Base-by-base conservation (phyloP, 1,284 basidiomycete species). In the Naganishia albida region DNA sequence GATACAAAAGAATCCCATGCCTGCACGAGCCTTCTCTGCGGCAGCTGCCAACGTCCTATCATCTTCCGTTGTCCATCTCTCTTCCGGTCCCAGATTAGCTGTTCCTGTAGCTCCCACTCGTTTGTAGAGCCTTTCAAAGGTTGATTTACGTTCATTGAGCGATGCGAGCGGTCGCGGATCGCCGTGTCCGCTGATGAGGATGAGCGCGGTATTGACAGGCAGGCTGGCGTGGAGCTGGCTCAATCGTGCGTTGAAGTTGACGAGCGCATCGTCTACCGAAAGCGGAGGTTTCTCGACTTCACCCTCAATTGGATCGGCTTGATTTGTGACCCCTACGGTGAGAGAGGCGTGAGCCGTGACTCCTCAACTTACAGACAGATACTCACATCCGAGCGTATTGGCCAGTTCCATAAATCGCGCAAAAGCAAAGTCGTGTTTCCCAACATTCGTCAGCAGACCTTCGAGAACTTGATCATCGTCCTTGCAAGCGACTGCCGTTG, bases 121-220 rank as follows among this genome's bases (percentile, higher is more conserved):
- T 72, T 85, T 84, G 70, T 89, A 81, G 34, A 86, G 84, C 39
- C 78, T 81, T 72, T 95, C 92, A 72, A 91, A 94, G 20, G 84
- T 82, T 3, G 78, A 78, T 74, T 91, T 88, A 63, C 87, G 83
- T 2, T 83, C 83, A 65, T 86, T 86, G 23, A 95, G 80, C 26
- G 82, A 75, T 0, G 87, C 81, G 89, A 93, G 92, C 0, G 77
- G 80, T 0, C 90, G 84, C 0, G 93, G 92, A 73, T 94, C 90
- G 1, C 86, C 85, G 73, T 95, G 91, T 0, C 93, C 93, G 0
- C 88, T 90, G 72, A 95, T 87, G 51, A 96, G 81, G 48, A 95
- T 80, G 13, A 96, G 75, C 0, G 91, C 91, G 0, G 91, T 90
- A 28, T 87, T 85, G 7, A 86, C 74, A 0, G 91, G 91, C 0